Conservation (phyloP, 352 stramenopile species). For the Globisporangium carolinianum region DNA sequence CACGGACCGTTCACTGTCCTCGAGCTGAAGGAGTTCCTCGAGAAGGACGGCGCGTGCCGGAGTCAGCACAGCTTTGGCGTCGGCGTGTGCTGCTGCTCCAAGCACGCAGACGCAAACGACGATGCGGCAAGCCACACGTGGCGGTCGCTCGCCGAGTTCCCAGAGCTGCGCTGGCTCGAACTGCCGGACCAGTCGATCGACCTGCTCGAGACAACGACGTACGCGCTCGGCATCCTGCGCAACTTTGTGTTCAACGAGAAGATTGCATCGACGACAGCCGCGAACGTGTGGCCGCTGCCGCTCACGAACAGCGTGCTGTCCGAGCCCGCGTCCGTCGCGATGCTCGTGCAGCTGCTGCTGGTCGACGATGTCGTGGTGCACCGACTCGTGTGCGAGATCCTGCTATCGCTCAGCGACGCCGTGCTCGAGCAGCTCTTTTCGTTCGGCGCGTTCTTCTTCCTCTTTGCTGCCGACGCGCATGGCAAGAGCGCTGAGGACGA, state of each 20-base stretch:
- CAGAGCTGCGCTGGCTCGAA: conserved; percentile 80
- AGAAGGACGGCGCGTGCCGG: conserved; percentile 28
- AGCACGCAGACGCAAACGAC: conserved; percentile 23
- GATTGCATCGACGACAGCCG: conserved; percentile 13
- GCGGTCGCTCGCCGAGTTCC: conserved; percentile 52
- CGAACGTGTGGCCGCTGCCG: conserved; percentile 45
- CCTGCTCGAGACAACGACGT: conserved; percentile 26
- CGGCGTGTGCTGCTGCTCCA: conserved; percentile 65
- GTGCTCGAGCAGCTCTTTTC: conserved; percentile 46
- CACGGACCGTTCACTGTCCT: conserved; percentile 47
- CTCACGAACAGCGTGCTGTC: conserved; percentile 53
- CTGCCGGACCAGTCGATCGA: conserved; percentile 58
- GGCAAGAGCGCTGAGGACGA: conserved; percentile 16
- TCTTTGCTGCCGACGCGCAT: conserved; percentile 37
- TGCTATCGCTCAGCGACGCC: conserved; percentile 40
- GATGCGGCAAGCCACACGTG: conserved; percentile 31
- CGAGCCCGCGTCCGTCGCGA: conserved; percentile 30
- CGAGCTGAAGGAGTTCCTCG: conserved; percentile 48
- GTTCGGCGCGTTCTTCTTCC: conserved; percentile 70
- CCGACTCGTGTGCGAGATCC: conserved; percentile 53
- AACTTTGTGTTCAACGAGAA: conserved; percentile 62
- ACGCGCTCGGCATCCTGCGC: conserved; percentile 46
- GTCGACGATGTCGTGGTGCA: conserved; percentile 45
- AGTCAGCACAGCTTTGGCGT: conserved; percentile 30
- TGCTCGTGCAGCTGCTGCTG: conserved; percentile 61